Conservation (phyloP, 805 yeast species). For the Cyberlindnera bimundalis region DNA sequence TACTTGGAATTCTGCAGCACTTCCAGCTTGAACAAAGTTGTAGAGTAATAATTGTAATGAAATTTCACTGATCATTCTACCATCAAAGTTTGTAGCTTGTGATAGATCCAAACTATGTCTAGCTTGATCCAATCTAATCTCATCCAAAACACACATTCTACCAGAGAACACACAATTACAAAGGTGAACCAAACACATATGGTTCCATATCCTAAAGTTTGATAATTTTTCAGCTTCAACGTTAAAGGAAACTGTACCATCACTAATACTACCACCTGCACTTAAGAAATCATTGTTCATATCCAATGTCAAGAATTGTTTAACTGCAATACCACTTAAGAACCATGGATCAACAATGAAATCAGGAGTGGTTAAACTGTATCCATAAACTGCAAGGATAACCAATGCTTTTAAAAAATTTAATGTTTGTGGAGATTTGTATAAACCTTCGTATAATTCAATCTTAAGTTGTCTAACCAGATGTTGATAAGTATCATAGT, state of each 20-base stretch:
- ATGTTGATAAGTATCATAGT: slow-evolving; percentile 28
- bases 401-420: slow-evolving; percentile 70
- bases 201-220: slow-evolving; percentile 66
- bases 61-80: slow-evolving; percentile 77
- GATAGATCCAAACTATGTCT: slow-evolving; percentile 53
- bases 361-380: slow-evolving; percentile 52
- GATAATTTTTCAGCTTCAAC: slow-evolving; percentile 39
- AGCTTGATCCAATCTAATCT: slow-evolving; percentile 54
- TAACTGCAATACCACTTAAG: slow-evolving; percentile 61
- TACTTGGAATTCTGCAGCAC: slow-evolving; percentile 27
- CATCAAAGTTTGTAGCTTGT: slow-evolving; percentile 72
- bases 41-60: slow-evolving; percentile 56
- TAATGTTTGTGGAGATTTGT: slow-evolving; percentile 43
- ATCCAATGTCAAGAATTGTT: slow-evolving; percentile 55
- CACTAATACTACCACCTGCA: slow-evolving; percentile 17
- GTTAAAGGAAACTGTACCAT: slow-evolving; percentile 11
- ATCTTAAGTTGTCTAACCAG: slow-evolving; percentile 38
- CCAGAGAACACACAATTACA: slow-evolving; percentile 67
- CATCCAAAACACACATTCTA: slow-evolving; percentile 59
- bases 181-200: slow-evolving; percentile 62
- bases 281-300: slow-evolving; percentile 25
- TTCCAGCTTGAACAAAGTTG: slow-evolving; percentile 47
- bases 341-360: slow-evolving; percentile 67
- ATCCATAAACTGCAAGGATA: slow-evolving; percentile 60
- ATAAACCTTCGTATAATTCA: slow-evolving; percentile 32